Evolutionary conservation across 768 basidiomycete species (phyloP).

Genomic region (Lactarius hengduanensis): DNA sequence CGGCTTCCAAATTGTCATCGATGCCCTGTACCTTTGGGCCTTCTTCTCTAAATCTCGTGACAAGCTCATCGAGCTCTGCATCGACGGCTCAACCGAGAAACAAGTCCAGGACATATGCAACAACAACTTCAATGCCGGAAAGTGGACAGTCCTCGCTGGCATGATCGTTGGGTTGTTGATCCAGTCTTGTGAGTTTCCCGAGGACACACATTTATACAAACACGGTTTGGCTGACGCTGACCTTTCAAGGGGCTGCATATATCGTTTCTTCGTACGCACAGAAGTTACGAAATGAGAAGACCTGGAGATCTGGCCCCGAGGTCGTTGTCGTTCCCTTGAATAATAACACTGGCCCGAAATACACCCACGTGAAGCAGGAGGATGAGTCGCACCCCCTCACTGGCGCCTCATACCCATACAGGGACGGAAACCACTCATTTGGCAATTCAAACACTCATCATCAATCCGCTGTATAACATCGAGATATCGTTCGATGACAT

Average conservation of each 20-base stretch:
- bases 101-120: slow-evolving; percentile 12
- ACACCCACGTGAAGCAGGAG: slow-evolving; percentile 4
- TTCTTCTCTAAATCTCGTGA: slow-evolving; percentile 16
- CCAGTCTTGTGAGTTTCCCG: slow-evolving; percentile 19
- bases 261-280: slow-evolving; percentile 21
- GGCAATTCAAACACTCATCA: neutral
- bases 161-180: slow-evolving; percentile 9
- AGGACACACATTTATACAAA: neutral
- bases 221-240: neutral
- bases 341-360: neutral
- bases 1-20: slow-evolving; percentile 15
- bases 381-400: slow-evolving; percentile 12
- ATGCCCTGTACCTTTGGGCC: slow-evolving; percentile 2
- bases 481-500: neutral
- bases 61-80: slow-evolving; percentile 17
- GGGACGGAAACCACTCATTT: slow-evolving; percentile 8
- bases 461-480: neutral
- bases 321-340: slow-evolving; percentile 1
- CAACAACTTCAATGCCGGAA: neutral
- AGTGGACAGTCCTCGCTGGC: slow-evolving; percentile 7
- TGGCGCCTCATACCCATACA: slow-evolving; percentile 17
- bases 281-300: slow-evolving; percentile 9
- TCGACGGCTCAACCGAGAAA: slow-evolving; percentile 21
- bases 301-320: slow-evolving; percentile 3
- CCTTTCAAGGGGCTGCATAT: slow-evolving; percentile 19